Evolutionary conservation across 2,329 filamentous ascomycete genomes (phyloP), one percentile per base, ranked within the genome.

Genomic region (Neoscytalidium dimidiatum): DNA sequence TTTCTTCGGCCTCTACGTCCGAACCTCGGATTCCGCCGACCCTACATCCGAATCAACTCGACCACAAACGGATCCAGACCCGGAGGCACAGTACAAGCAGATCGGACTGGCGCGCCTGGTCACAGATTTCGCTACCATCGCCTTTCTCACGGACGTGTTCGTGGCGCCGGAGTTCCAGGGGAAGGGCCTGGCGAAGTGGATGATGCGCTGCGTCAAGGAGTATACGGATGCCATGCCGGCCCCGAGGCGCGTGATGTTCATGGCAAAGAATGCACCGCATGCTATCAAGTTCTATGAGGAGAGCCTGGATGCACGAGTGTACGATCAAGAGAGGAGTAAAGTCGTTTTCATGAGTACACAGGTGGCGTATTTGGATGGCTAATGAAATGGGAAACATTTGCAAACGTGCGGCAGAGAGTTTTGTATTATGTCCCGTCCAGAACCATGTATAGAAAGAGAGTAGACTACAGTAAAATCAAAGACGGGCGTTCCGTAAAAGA

Each of bases 71-170:
- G 28, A 19, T 43, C 64, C 11, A 4, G 51, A 21, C 71, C 70
- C 11, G 14, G n/a, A n/a, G n/a, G 21, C 21, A 3, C 13, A 6
- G 7, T 28, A 19, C 8, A 72, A 74, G 17, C 78, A 82, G 69
- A 79, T 90, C 52, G 88, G 87, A 0, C 81, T 89, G 64, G 84
- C 83, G 1, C 82, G 90, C 41, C 75, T 90, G n/a, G 79, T 92
- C 58, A 92, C 90, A 8, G 90, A 92, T 75, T 84, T 85, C 70
- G 82, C 87, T 52, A 90, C 89, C 0, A 86, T 91, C 69, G 88
- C 85, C 33, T 92, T 90, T 69, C 76, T 90, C 38, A 89, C 88
- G 29, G 90, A 92, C 71, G 86, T 91, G 19, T 92, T 89, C 73
- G 80, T 92, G 21, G 74, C 86, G 2, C 80, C 84, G 0, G 80